These are phyloP conservation scores for Phytophthora lateralis DNA, from an alignment of 352 stramenopile genomes.

Conservation along the genomic window DNA sequence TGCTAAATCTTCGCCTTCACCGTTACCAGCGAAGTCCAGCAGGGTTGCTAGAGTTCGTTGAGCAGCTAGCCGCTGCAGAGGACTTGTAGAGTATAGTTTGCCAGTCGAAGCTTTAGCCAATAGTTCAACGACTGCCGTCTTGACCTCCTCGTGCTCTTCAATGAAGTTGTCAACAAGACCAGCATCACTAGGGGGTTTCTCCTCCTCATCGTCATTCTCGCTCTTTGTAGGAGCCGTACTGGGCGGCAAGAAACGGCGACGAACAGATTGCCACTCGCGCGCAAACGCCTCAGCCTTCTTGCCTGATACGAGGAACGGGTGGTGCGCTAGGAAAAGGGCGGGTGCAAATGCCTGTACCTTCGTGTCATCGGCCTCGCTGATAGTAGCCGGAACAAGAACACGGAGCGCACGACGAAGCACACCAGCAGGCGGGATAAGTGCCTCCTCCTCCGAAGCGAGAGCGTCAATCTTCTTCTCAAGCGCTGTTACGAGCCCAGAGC, in stretches of 20 bases:
- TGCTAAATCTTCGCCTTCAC: slow-evolving; percentile 74
- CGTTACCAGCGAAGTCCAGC: slow-evolving; percentile 82
- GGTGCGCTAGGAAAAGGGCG: slow-evolving; percentile 66
- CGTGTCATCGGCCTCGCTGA: slow-evolving; percentile 40
- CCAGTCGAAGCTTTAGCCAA: slow-evolving; percentile 48
- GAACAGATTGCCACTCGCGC: slow-evolving; percentile 72
- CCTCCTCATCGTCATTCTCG: slow-evolving; percentile 50
- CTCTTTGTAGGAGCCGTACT: slow-evolving; percentile 15
- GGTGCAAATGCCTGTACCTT: slow-evolving; percentile 56
- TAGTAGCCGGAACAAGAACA: slow-evolving; percentile 48
- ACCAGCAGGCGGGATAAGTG: slow-evolving; percentile 51
- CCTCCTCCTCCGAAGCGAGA: slow-evolving; percentile 45
- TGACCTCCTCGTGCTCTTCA: slow-evolving; percentile 66
- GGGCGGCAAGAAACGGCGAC: slow-evolving; percentile 57
- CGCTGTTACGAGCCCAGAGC: slow-evolving; percentile 47
- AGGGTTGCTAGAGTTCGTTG: slow-evolving; percentile 76
- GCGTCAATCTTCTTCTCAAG: slow-evolving; percentile 66
- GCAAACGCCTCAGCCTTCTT: slow-evolving; percentile 52
- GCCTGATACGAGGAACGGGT: slow-evolving; percentile 76
- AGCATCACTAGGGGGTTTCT: slow-evolving; percentile 64
- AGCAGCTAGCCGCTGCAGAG: slow-evolving; percentile 58
- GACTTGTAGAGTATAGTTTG: slow-evolving; percentile 59
- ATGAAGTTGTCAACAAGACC: slow-evolving; percentile 78
- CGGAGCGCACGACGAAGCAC: slow-evolving; percentile 68
- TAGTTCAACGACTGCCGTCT: slow-evolving; percentile 54